Evolutionary conservation across 106 monocot species (phyloP).

Genomic region (Dendrobium officinale): DNA sequence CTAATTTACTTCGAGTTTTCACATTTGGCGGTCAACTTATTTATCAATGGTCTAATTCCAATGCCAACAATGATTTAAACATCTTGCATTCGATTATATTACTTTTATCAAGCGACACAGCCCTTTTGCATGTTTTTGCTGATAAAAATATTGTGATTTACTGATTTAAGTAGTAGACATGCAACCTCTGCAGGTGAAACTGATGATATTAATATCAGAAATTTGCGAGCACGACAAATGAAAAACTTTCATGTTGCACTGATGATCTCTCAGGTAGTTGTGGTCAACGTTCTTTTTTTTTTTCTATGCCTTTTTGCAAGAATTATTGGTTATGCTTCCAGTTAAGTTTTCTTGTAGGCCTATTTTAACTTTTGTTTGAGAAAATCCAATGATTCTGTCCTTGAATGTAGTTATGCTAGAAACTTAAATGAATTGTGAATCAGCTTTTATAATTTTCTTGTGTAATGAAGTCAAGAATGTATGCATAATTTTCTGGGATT

Average conservation of each 20-base stretch:
- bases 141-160: slow-evolving; percentile 1
- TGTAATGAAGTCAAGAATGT: not conserved
- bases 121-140: not conserved
- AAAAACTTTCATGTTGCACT: slow-evolving; percentile 94
- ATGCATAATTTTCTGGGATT: not conserved
- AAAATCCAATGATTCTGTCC: not conserved
- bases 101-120: not conserved
- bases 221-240: slow-evolving; percentile 81
- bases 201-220: slow-evolving; percentile 41
- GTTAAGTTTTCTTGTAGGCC: not conserved
- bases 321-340: not conserved
- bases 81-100: not conserved
- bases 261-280: slow-evolving; percentile 81
- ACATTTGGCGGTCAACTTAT: not conserved
- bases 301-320: not conserved
- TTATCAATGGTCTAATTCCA: not conserved
- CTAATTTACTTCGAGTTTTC: not conserved
- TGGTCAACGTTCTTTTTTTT: not conserved
- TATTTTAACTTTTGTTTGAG: not conserved
- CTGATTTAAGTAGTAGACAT: slow-evolving; percentile 4
- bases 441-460: not conserved
- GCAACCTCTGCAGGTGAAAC: slow-evolving; percentile 59
- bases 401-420: not conserved
- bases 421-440: not conserved
- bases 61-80: not conserved